Conservation (phyloP, 306 rosid species). For the Trichosanthes truncata region DNA sequence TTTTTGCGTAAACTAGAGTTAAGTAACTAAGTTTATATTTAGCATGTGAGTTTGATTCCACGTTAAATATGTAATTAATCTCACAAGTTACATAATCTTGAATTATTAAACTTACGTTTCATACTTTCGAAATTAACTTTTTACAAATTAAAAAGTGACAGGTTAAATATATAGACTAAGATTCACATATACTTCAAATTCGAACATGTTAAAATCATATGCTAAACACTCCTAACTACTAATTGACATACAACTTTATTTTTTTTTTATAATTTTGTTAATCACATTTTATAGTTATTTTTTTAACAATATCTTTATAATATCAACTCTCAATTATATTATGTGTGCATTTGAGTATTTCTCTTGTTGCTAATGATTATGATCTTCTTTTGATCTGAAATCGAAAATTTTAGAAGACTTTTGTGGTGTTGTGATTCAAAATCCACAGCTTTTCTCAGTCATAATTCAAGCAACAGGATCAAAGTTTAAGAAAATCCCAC, state of each 20-base stretch:
- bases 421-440: neutral
- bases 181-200: no score
- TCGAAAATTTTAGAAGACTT: neutral
- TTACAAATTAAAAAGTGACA: no score
- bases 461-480: conserved; percentile 3
- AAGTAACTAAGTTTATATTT: no score
- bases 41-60: no score
- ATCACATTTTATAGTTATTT: neutral
- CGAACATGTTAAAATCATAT: no score
- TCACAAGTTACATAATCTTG: no score
- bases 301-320: neutral
- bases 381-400: neutral
- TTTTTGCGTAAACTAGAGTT: no score
- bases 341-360: neutral
- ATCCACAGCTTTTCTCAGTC: neutral
- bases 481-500: neutral
- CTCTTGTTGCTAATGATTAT: neutral
- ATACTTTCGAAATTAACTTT: no score
- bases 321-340: neutral
- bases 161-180: neutral
- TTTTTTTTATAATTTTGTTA: neutral
- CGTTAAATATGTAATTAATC: no score
- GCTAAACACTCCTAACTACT: no score
- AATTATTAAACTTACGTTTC: no score
- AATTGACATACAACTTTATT: neutral